Evolutionary conservation across 768 basidiomycete species (phyloP).

Genomic region (Pholiota conissans): DNA sequence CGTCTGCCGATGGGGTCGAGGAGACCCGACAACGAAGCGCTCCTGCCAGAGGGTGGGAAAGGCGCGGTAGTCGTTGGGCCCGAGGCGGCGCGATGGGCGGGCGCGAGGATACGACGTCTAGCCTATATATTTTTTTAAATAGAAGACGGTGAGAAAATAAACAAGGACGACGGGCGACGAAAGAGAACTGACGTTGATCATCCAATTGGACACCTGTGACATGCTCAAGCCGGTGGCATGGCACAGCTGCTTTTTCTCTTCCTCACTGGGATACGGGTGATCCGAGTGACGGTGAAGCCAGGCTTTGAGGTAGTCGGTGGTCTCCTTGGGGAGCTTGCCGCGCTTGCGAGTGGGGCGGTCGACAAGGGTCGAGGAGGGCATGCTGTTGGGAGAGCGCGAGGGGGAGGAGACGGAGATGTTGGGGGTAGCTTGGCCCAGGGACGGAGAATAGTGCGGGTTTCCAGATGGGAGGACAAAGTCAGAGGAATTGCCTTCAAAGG

Average conservation of each 20-base stretch:
- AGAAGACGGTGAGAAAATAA: constrained; percentile 10
- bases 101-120: constrained; percentile 79
- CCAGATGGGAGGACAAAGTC: constrained; percentile 55
- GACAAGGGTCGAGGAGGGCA: constrained; percentile 58
- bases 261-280: constrained; percentile 87
- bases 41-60: constrained; percentile 55
- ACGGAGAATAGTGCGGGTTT: constrained; percentile 41
- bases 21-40: constrained; percentile 40
- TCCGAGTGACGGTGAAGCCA: constrained; percentile 89
- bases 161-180: constrained; percentile 4
- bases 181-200: constrained; percentile 80
- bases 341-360: constrained; percentile 81
- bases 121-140: constrained; percentile 46
- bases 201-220: constrained; percentile 91
- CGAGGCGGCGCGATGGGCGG: constrained; percentile 73
- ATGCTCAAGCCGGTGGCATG: constrained; percentile 84
- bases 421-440: constrained; percentile 40
- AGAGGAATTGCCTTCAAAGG: constrained; percentile 48
- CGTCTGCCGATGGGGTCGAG: constrained; percentile 51
- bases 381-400: constrained; percentile 48
- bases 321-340: constrained; percentile 88
- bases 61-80: constrained; percentile 80
- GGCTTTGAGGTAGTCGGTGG: constrained; percentile 85
- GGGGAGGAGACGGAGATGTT: constrained; percentile 44
- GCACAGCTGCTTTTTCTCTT: constrained; percentile 89